Conservation (phyloP, 2,329 filamentous ascomycete genomes). For the Alternaria gaisen region DNA sequence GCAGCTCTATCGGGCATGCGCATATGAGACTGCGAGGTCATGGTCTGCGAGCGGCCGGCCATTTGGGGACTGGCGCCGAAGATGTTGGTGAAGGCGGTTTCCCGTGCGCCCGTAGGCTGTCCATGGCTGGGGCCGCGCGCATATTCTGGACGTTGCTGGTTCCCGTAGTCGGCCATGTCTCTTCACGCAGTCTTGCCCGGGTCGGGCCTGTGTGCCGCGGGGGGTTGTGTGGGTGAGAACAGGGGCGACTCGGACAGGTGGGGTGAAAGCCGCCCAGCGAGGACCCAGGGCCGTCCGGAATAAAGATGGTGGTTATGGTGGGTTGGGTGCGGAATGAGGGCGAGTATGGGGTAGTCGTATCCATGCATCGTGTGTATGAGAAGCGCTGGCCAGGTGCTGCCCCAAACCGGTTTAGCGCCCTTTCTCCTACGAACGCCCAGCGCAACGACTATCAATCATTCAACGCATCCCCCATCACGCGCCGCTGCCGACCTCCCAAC, state of each 20-base stretch:
- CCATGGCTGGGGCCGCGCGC: conserved; percentile 61
- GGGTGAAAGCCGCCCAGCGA: conserved; percentile 17
- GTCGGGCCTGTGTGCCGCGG: conserved; percentile 24
- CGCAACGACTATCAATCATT: conserved; percentile 20
- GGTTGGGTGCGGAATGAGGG: conserved; percentile 15
- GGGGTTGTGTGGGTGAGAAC: conserved; percentile 9
- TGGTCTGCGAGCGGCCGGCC: conserved; percentile 89
- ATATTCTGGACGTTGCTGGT: conserved; percentile 69
- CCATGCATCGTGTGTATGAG: conserved; percentile 19
- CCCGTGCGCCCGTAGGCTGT: conserved; percentile 72
- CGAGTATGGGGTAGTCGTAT: conserved; percentile 11
- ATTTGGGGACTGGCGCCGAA: conserved; percentile 82
- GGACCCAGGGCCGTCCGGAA: conserved; percentile 4
- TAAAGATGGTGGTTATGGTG: conserved; percentile 12
- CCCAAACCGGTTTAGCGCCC: not conserved
- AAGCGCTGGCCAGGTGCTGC: conserved; percentile 16
- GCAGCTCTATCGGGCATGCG: conserved; percentile 74
- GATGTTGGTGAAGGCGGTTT: conserved; percentile 95
- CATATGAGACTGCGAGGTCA: conserved; percentile 80
- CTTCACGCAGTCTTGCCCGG: conserved; percentile 19
- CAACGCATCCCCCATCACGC: conserved; percentile 13
- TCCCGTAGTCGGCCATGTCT: conserved; percentile 70
- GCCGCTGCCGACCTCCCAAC: conserved; percentile 10
- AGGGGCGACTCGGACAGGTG: conserved; percentile 13
- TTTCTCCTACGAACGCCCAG: conserved; percentile 25